Conservation (phyloP, 2,329 filamentous ascomycete species). For the Cytospora paraplurivora region DNA sequence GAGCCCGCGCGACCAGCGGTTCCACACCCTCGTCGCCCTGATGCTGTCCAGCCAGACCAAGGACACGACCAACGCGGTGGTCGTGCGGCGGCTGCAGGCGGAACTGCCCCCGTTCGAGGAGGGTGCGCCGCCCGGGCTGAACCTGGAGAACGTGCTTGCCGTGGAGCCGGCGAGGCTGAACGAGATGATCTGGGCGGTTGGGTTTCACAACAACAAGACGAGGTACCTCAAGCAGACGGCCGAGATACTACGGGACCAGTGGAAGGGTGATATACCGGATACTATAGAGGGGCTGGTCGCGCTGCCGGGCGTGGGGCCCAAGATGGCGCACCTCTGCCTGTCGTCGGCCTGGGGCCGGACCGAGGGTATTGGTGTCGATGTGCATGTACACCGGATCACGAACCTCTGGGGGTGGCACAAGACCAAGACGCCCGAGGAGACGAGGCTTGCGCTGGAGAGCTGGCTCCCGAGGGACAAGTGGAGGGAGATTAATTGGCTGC, state of each 20-base stretch:
- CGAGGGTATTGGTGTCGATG: constrained; percentile 87
- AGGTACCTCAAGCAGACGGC: constrained; percentile 76
- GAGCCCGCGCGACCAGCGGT: constrained; percentile 62
- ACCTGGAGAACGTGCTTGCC: constrained; percentile 74
- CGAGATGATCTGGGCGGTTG: constrained; percentile 77
- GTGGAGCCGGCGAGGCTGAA: constrained; percentile 68
- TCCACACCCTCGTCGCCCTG: constrained; percentile 83
- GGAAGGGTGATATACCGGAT: constrained; percentile 75
- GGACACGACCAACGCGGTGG: constrained; percentile 84
- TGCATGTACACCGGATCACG: constrained; percentile 92
- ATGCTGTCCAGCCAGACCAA: constrained; percentile 95
- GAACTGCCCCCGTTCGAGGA: constrained; percentile 61
- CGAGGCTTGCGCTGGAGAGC: constrained; percentile 70
- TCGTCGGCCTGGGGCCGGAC: constrained; percentile 66
- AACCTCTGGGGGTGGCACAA: constrained; percentile 93
- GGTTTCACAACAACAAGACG: constrained; percentile 95
- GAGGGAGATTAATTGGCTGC: constrained; percentile 88
- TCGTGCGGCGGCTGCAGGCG: constrained; percentile 77
- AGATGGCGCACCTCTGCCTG: constrained; percentile 91
- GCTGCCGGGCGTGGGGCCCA: constrained; percentile 86
- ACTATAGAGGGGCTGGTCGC: constrained; percentile 74
- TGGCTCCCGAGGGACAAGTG: constrained; percentile 86
- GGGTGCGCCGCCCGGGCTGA: constrained; percentile 59
- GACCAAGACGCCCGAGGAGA: constrained; percentile 81
- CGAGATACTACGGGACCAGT: constrained; percentile 69